Base-by-base conservation (phyloP, 2,329 filamentous ascomycete species). In the Beauveria australis region DNA sequence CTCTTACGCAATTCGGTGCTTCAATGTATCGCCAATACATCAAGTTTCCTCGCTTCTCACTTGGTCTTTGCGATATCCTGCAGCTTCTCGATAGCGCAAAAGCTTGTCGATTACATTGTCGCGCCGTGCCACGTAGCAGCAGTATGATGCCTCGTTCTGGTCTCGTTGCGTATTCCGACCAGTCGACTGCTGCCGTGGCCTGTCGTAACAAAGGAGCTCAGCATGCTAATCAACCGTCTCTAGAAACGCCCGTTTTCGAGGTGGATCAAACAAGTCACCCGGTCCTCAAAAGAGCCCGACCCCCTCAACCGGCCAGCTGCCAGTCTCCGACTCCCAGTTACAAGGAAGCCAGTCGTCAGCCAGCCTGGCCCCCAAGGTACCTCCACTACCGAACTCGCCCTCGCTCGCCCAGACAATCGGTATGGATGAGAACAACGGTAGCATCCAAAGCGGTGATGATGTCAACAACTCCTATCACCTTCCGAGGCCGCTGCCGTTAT, bases 361-460 rank as follows among this genome's bases (percentile, higher is more conserved):
- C 55, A 82, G 72, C 67, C 68, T 81, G 64, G 80, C 82, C 61
- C 82, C 83, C 47, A 82, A 80, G 71, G 79, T 86, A 49, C 83
- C 84, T 63, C 84, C 84, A 62, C 75, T 87, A 66, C 81, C 82
- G 53, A 85, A 79, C 69, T 86, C 85, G 62, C 84, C 85, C 61
- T 86, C 84, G 48, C 78, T 88, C 61, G 78, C 84, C 62, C 81
- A 86, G 70, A 85, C 83, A 63, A 86, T 91, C 75, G 84, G 86
- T 54, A 84, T 88, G 77, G 87, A 89, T 68, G 81, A 86, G 67
- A 74, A 81, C 68, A 78, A 75, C 67, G 77, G 79, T 70, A 72
- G 74, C 58, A 74, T 77, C 65, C 66, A 75, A 40, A 77, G 72
- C 64, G 77, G 75, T 62, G 82, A 87, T 67, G 82, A 84, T 61